Base-by-base conservation (phyloP, 352 stramenopile genomes). In the Phytophthora citricola region DNA sequence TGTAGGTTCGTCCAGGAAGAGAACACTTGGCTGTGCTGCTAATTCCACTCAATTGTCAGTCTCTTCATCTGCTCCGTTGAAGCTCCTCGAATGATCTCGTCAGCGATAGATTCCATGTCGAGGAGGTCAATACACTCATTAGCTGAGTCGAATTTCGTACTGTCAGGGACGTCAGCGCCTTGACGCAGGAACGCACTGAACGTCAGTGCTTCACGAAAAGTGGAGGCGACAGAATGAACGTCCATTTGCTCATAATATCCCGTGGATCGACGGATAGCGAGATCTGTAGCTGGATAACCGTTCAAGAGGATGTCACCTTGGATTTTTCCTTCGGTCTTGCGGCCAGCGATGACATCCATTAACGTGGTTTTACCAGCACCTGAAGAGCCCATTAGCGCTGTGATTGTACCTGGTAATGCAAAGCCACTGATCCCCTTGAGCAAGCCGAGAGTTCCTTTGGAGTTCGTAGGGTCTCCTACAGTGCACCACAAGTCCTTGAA, bases 1-100 rank as follows among this genome's bases (percentile, higher is more conserved):
- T 9, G 88, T 98, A 5, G 91, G 91, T 57, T 97, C 90, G 64
- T 98, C 92, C 10, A 92, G 56, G 69, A 98, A 97, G 12, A 98
- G 51, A 17, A 98, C 69, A 40, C 78, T 88, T n/a, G 92, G 82
- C 47, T 95, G 89, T 3, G 87, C 88, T 32, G 96, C 89, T 11
- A 98, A 63, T 40, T 88, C 76, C 3, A 88, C 79, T 47, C 79
- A 38, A 88, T 88, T 36, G 79, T 85, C 26, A 88, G 26, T 6
- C 79, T 62, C 69, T 88, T 88, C 76, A 84, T 83, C 51, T 85
- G 74, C 48, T 88, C 79, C 0, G 66, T 58, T 0, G 79, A 85
- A 14, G 63, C 70, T 22, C 73, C 75, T 26, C 75, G 70, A 24
- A 87, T 76, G 27, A 83, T 75, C 39, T 81, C 47, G 39, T 85